Percentiles rank a stretch among this genome's conserved stretches.
Evolutionary conservation across 2,329 filamentous ascomycete species (phyloP).

Genomic region (Ascochyta clinopodiicola): DNA sequence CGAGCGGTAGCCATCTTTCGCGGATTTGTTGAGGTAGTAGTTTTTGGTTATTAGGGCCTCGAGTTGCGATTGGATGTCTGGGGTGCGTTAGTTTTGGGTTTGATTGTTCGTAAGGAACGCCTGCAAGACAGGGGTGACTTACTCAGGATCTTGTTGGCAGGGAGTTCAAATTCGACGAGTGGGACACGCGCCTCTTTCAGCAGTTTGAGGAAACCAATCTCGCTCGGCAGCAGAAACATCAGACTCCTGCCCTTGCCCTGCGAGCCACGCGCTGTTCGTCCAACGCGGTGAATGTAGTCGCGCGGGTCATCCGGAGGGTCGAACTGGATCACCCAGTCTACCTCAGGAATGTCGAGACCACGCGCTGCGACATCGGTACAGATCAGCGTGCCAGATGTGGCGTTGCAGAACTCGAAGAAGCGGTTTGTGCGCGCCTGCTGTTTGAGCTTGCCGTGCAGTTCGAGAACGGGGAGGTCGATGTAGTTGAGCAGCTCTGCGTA

Average conservation of each 20-base stretch:
- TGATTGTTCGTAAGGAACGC: neutral
- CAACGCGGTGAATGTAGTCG: conserved; percentile 80
- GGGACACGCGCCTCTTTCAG: conserved; percentile 91
- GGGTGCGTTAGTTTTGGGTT: conserved; percentile 2
- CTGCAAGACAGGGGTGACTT: conserved; percentile 2
- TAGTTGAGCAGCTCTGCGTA: conserved; percentile 95
- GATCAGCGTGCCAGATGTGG: conserved; percentile 84
- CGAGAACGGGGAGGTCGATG: conserved; percentile 88
- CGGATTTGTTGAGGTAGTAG: conserved; percentile 92
- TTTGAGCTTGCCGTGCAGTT: conserved; percentile 91
- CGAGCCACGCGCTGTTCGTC: conserved; percentile 86
- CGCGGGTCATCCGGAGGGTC: conserved; percentile 88
- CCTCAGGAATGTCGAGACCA: conserved; percentile 92
- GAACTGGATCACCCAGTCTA: conserved; percentile 92
- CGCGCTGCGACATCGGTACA: conserved; percentile 96
- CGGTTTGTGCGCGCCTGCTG: conserved; percentile 99
- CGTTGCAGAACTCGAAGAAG: conserved; percentile 95
- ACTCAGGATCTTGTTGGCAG: conserved; percentile 80
- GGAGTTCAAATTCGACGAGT: conserved; percentile 95
- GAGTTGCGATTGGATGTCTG: conserved; percentile 72
- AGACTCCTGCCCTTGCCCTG: conserved; percentile 85
- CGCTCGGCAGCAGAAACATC: conserved; percentile 90
- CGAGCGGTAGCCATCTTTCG: conserved; percentile 78
- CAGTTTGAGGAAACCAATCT: conserved; percentile 90
- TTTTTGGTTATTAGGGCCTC: conserved; percentile 95